Evolutionary conservation across 2,329 filamentous ascomycete genomes (phyloP), one percentile per base, ranked within the genome.

Genomic region (Berkeleyomyces basicola): DNA sequence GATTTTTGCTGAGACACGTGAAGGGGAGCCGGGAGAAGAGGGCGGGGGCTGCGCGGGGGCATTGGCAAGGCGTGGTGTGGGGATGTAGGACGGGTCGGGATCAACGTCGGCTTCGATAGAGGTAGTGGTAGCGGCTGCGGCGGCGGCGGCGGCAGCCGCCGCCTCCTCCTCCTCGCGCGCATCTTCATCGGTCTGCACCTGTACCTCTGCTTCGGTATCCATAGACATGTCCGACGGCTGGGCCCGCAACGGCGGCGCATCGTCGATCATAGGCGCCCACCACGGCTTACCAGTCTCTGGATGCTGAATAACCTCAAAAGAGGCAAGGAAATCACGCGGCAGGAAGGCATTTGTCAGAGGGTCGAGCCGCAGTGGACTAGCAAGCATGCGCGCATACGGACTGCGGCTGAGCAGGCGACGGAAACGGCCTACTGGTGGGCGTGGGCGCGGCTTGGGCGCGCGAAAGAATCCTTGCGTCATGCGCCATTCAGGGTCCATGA

Each of bases 371-470:
- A 85, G 63, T 0, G 83, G 81, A 0, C 80, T 79, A 39, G 80
- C 80, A 31, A 90, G 77, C 5, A 83, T 80, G 53, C 77, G 77
- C 2, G 86, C 86, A 67, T 81, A 89, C 2, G 84, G 76, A 66
- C 87, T 90, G 44, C 76, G 76, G 39, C 74, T 74, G 1, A 90
- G 73, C 64, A 81, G 78, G 63, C 75, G 76, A 68, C 85, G 81
- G 64, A 88, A 81, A 2, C 76, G 72, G 10, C 72, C 75, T 1
- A 64, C 67, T 0, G 69, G 68, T 4, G 55, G 55, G 39, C 66
- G 39, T 9, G 23, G 47, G 36, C 74, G 71, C 23, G 71, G 63
- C 64, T 72, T 70, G 53, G 69, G 43, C 0, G 70, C 68, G 63
- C 76, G 76, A 51, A 71, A 76, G 65, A 73, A 78, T 11, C 75